Evolutionary conservation across 2,329 filamentous ascomycete genomes (phyloP), one percentile per base, ranked within the genome.

Genomic region (Botryosphaeria dothidea): DNA sequence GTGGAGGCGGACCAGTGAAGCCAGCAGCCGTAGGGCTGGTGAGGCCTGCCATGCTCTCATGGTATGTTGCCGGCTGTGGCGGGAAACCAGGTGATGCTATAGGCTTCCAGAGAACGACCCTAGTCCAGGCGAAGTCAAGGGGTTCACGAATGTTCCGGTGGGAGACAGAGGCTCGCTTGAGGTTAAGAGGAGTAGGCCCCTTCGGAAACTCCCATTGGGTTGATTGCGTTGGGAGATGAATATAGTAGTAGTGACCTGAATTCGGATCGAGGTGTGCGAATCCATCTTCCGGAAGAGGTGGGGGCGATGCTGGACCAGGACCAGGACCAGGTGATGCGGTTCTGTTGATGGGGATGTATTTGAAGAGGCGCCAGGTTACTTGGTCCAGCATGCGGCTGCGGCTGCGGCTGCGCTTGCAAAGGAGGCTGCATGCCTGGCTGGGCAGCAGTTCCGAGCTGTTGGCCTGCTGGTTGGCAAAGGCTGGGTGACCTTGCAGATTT

Each of bases 121-220:
- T 34, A 82, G 74, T 4, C 76, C 75, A 2, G 82, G 82, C 15
- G 80, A 82, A 36, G 77, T 73, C 49, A 83, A 66, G 7, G 80
- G 77, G 51, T 79, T 78, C n/a, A 77, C 78, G 64, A 79, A 80
- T 3, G 80, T 79, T 5, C 88, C 87, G 0, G 90, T 90, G 0
- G 94, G 94, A 6, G 94, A 97, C 65, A 97, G 80, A 0, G 94
- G 94, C 17, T 91, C 86, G 66, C 96, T n/a, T 93, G 68, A 96
- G 86, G 68, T 92, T 91, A 62, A 97, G 84, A 0, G 94, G 94
- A 25, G 92, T 97, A 0, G 93, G 93, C 0, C 94, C 94, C 79
- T 97, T 98, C 29, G 95, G 95, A 70, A 98, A 98, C 73, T 99
- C 95, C 95, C 95, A 99, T 75, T 99, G 95, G 0, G 95, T 99